Conservation (phyloP, 371 early-diverging fungal species). For the Fennellomyces sp. region DNA sequence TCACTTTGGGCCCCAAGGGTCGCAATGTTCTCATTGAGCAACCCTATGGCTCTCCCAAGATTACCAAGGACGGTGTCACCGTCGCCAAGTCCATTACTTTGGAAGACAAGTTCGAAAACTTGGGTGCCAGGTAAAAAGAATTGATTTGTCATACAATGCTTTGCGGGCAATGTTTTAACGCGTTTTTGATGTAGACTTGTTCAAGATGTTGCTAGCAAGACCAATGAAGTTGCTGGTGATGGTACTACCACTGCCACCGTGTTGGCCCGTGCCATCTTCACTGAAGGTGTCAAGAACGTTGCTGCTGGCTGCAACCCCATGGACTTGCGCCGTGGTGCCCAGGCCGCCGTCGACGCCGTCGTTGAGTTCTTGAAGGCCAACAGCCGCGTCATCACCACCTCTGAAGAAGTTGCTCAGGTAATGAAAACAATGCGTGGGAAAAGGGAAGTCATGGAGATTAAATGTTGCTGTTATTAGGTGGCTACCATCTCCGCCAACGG, state of each 20-base stretch:
- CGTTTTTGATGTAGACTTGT: conserved; percentile 75
- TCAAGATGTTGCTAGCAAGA: conserved; percentile 99
- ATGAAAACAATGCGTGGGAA: not conserved
- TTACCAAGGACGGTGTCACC: conserved; percentile 99
- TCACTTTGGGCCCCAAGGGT: conserved; percentile 98
- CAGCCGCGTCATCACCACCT: conserved; percentile 90
- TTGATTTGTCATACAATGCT: not conserved
- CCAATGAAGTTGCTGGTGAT: conserved; percentile 98
- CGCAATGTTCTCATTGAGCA: conserved; percentile 98
- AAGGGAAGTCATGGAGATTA: not conserved
- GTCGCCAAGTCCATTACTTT: conserved; percentile 96
- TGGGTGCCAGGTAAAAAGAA: conserved; percentile 84
- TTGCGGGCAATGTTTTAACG: not conserved
- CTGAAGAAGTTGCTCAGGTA: conserved; percentile 94
- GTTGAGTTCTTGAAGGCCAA: conserved; percentile 88
- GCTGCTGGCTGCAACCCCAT: conserved; percentile 99
- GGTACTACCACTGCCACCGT: conserved; percentile 99
- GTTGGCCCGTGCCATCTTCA: conserved; percentile 96
- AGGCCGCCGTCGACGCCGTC: conserved; percentile 89
- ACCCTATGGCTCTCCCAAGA: conserved; percentile 96
- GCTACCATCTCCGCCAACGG: conserved; percentile 99
- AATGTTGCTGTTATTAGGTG: conserved; percentile 50
- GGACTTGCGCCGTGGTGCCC: conserved; percentile 96
- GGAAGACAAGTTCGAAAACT: conserved; percentile 97
- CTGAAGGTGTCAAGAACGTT: conserved; percentile 98